phyloP scores from a whole-genome alignment of 345 rosid species.

The Raphanus sativus region DNA sequence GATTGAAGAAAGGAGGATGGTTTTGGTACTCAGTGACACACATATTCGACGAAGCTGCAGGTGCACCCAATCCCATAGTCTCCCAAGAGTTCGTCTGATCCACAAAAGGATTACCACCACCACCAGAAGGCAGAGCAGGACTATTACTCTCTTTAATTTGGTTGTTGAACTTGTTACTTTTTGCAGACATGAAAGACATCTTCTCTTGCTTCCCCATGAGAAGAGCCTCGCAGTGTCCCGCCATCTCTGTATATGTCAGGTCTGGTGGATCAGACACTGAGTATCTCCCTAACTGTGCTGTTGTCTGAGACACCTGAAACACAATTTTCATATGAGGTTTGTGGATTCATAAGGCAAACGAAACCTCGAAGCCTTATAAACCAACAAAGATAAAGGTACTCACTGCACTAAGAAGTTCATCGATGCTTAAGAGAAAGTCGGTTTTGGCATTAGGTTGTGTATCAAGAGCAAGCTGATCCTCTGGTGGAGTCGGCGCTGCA shows the following conservation, averaged over 20 bases:
- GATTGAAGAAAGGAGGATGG: constrained; percentile 1
- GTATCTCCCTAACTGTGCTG: constrained; percentile 55
- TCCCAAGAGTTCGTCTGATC: constrained; percentile 35
- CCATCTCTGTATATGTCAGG: constrained; percentile 68
- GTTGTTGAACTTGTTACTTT: constrained; percentile 40
- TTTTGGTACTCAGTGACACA: constrained; percentile 18
- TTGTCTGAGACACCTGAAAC: constrained; percentile 55
- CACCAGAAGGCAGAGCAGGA: constrained; percentile 28
- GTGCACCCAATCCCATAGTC: constrained; percentile 26
- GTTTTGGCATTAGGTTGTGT: constrained; percentile 32
- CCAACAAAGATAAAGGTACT: constrained; percentile 25
- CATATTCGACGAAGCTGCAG: constrained; percentile 16
- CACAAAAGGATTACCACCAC: constrained; percentile 50
- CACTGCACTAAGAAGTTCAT: constrained; percentile 60
- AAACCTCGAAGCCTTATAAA: not conserved
- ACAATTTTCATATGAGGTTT: not conserved
- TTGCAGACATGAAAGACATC: constrained; percentile 55
- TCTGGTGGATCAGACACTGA: constrained; percentile 55
- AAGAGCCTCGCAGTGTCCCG: constrained; percentile 73
- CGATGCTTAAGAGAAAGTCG: constrained; percentile 53
- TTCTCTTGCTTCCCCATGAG: constrained; percentile 62
- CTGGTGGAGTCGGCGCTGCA: constrained; percentile 36
- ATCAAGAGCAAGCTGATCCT: constrained; percentile 43
- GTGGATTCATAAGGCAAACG: not conserved
- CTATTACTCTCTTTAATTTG: constrained; percentile 14